Evolutionary conservation across 306 rosid genomes (phyloP).

Genomic region (Ziziphus jujuba): DNA sequence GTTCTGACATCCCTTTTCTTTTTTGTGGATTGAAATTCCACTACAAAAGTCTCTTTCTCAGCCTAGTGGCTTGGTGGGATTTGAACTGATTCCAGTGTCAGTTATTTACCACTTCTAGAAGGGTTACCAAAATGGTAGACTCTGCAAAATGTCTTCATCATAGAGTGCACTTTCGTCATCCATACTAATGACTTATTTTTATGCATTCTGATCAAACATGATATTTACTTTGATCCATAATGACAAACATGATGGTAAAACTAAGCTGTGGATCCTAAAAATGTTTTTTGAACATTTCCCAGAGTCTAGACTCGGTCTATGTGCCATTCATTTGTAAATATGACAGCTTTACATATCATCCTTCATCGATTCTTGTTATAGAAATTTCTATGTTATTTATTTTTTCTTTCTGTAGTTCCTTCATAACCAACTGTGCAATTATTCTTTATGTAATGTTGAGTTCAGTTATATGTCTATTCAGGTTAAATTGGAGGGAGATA

Average conservation of each 20-base stretch:
- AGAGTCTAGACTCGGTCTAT: background rate
- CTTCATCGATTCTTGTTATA: background rate
- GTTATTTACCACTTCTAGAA: background rate
- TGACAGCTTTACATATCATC: background rate
- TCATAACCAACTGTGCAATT: slow-evolving; percentile 1
- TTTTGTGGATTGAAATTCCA: too few species aligned
- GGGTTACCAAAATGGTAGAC: background rate
- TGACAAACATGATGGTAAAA: background rate
- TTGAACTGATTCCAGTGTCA: background rate
- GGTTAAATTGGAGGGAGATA: slow-evolving; percentile 98
- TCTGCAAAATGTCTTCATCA: background rate
- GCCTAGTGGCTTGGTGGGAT: too few species aligned
- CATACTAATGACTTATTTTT: background rate
- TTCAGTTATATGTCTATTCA: slow-evolving; percentile 31
- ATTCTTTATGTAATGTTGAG: slow-evolving; percentile 22
- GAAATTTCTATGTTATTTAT: background rate
- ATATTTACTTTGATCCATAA: background rate
- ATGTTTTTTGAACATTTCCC: background rate
- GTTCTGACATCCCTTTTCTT: too few species aligned
- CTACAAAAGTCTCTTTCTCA: too few species aligned
- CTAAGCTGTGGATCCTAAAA: background rate
- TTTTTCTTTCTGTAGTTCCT: slow-evolving; percentile 16
- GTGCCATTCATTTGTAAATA: background rate
- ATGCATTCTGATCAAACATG: background rate
- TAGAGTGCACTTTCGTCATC: background rate